phyloP scores from a whole-genome alignment of 2,329 filamentous ascomycete species.

The Sphaceloma murrayae region DNA sequence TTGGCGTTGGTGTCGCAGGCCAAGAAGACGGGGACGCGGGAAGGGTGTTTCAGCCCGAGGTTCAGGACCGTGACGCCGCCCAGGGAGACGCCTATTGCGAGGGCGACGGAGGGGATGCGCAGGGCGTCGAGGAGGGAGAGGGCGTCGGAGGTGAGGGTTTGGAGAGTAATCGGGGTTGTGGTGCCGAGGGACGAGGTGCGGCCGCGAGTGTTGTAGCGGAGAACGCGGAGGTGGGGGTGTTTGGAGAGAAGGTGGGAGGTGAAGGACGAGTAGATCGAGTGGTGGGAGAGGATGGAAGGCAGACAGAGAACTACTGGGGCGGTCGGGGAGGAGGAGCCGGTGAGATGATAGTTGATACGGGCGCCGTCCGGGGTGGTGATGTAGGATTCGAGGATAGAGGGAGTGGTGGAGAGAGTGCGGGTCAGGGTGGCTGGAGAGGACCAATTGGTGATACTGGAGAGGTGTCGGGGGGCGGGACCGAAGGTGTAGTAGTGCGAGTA shows the following conservation, averaged over 20 bases:
- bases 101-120: constrained; percentile 55
- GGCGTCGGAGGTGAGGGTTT: constrained; percentile 60
- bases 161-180: constrained; percentile 43
- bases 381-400: constrained; percentile 54
- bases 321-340: constrained; percentile 56
- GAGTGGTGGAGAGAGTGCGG: constrained; percentile 37
- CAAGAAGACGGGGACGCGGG: constrained; percentile 52
- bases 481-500: constrained; percentile 75
- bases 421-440: constrained; percentile 47
- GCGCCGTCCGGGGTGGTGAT: constrained; percentile 61
- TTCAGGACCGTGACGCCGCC: constrained; percentile 71
- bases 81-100: constrained; percentile 67
- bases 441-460: constrained; percentile 50
- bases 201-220: constrained; percentile 71
- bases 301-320: constrained; percentile 66
- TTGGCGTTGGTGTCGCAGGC: constrained; percentile 71
- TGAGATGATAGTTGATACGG: constrained; percentile 61
- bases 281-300: constrained; percentile 71
- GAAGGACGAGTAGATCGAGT: constrained; percentile 73
- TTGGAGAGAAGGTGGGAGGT: constrained; percentile 49
- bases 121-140: constrained; percentile 57
- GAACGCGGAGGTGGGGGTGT: constrained; percentile 55
- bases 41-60: constrained; percentile 57
- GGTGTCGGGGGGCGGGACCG: constrained; percentile 61
- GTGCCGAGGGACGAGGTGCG: constrained; percentile 39